Evolutionary conservation across 129 eudicot species (phyloP), one percentile per base, ranked within the genome.

Genomic region (Erigeron canadensis): DNA sequence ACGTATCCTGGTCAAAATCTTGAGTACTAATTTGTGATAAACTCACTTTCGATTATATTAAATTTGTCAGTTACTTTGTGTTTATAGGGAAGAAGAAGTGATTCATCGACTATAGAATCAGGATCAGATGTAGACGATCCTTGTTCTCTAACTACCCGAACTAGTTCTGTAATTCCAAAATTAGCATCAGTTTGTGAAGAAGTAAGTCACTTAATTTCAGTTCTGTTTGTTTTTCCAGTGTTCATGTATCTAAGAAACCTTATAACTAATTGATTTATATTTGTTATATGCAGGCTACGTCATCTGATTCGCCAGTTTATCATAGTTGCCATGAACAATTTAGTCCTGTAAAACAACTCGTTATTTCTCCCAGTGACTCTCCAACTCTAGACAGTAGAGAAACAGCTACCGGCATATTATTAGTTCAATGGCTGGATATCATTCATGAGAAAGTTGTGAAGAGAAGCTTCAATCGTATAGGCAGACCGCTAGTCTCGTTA

Each of bases 271-370:
- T 63, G 19, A 43, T 19, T 9, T 67, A 61, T 79, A 55, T 60
- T 60, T 28, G 34, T 48, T 74, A 48, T 71, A 28, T 76, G 72
- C 95, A 90, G 95, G 91, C 71, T 17, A 79, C 56, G 68, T 22
- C 68, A 55, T 80, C 82, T 39, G 89, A 80, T 81, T 77, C 91
- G 18, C 39, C 82, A 37, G 67, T 79, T 62, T 87, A 77, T 80
- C 88, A 83, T 76, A 88, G 76, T 62, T 91, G 95, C 41, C 68
- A 74, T 67, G 97, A 88, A 54, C 80, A 85, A 61, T 87, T 87
- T 71, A 79, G 77, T 46, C 76, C 65, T 7, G 70, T 65, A 63
- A 87, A 81, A 67, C 81, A 50, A 65, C 59, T 61, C 28, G 69
- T 44, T 28, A 67, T 37, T 72, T 60, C 72, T 50, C 82, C 34